Evolutionary conservation across 768 basidiomycete species (phyloP).

Genomic region (Lentinula aciculospora): DNA sequence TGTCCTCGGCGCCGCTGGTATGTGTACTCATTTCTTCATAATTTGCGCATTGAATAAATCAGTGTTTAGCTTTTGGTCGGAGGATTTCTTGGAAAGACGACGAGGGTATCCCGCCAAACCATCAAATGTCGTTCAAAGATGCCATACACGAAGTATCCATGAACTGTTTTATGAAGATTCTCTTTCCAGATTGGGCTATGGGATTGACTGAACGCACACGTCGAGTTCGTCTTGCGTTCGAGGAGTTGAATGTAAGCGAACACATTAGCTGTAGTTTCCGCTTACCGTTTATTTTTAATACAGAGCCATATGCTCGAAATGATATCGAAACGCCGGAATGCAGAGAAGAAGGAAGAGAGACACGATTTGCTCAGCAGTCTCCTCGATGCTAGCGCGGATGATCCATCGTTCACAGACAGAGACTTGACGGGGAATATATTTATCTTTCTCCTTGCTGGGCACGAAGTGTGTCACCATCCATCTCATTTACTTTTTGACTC

Average conservation of each 20-base stretch:
- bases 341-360: slow-evolving; percentile 30
- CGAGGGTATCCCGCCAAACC: slow-evolving; percentile 28
- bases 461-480: slow-evolving; percentile 35
- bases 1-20: slow-evolving; percentile 34
- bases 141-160: slow-evolving; percentile 38
- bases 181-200: slow-evolving; percentile 34
- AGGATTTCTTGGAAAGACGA: slow-evolving; percentile 6
- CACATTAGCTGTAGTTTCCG: background rate
- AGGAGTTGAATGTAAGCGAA: slow-evolving; percentile 35
- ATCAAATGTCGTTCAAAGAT: slow-evolving; percentile 42
- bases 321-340: slow-evolving; percentile 36
- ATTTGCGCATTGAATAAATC: background rate
- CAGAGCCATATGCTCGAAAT: slow-evolving; percentile 48
- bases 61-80: slow-evolving; percentile 7
- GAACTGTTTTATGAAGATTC: slow-evolving; percentile 29
- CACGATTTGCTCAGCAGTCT: slow-evolving; percentile 50
- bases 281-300: background rate
- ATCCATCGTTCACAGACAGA: slow-evolving; percentile 2
- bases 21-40: background rate
- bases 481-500: background rate
- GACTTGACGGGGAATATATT: slow-evolving; percentile 35
- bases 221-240: slow-evolving; percentile 28
- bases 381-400: slow-evolving; percentile 40
- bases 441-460: slow-evolving; percentile 54
- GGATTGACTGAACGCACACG: slow-evolving; percentile 27